Percentiles rank a stretch among this genome's conserved stretches.
Conservation (phyloP, 1,284 basidiomycete species). For the Termitomyces sp. region DNA sequence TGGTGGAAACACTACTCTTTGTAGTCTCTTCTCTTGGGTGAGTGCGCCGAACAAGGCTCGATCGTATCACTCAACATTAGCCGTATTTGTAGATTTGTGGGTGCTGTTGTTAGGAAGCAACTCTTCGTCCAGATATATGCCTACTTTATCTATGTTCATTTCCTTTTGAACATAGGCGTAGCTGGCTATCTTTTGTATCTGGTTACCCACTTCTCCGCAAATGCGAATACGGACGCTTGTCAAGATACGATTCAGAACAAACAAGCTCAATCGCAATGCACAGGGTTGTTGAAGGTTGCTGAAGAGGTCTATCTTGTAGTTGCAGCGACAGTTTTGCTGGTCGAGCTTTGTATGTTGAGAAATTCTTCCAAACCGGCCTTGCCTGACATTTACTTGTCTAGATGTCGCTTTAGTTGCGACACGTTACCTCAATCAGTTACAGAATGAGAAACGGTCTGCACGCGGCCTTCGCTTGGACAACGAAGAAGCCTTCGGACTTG, state of each 20-base stretch:
- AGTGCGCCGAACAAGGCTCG: constrained; percentile 14
- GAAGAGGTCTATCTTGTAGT: constrained; percentile 44
- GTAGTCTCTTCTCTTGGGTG: constrained; percentile 52
- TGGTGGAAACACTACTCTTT: constrained; percentile 48
- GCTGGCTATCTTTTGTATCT: constrained; percentile 48
- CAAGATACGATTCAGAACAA: constrained; percentile 37
- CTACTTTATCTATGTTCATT: constrained; percentile 53
- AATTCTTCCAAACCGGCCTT: background rate
- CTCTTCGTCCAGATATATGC: constrained; percentile 51
- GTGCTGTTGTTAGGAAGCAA: constrained; percentile 56
- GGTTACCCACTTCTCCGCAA: constrained; percentile 40
- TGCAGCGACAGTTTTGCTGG: constrained; percentile 37
- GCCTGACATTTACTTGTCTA: constrained; percentile 22
- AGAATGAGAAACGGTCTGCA: constrained; percentile 41
- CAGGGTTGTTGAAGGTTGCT: constrained; percentile 34
- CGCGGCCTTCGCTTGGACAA: constrained; percentile 32
- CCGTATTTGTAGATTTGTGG: constrained; percentile 41
- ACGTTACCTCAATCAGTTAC: constrained; percentile 54
- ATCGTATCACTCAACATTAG: background rate
- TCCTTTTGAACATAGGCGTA: constrained; percentile 49
- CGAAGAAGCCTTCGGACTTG: constrained; percentile 29
- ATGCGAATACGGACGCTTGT: constrained; percentile 41
- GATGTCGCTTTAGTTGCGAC: constrained; percentile 55
- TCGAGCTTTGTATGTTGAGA: constrained; percentile 48
- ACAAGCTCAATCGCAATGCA: constrained; percentile 39